Conservation (phyloP, 441 rosid genomes). For the Macaranga tanarius region DNA sequence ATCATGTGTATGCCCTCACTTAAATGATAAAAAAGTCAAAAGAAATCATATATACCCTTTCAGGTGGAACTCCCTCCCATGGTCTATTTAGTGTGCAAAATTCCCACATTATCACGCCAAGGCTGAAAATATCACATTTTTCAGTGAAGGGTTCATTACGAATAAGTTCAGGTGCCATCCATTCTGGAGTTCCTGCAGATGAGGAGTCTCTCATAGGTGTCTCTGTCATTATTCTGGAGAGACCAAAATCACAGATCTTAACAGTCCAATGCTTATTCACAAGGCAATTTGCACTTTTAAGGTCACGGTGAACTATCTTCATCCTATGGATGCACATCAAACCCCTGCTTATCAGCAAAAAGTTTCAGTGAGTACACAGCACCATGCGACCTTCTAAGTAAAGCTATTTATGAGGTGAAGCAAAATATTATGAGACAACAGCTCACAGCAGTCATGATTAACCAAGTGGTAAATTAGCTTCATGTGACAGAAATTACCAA, state of each 20-base stretch:
- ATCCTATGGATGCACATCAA: conserved; percentile 96
- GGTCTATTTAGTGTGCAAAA: conserved; percentile 81
- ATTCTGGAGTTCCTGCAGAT: conserved; percentile 95
- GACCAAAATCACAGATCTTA: conserved; percentile 93
- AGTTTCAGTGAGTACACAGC: conserved; percentile 17
- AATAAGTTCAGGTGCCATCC: conserved; percentile 99
- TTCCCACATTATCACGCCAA: conserved; percentile 98
- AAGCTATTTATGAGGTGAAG: background rate
- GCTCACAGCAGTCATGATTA: background rate
- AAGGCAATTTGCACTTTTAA: conserved; percentile 93
- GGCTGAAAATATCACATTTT: conserved; percentile 92
- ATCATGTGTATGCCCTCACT: background rate
- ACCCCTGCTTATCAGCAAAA: conserved; percentile 49
- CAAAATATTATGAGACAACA: background rate
- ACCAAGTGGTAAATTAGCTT: background rate
- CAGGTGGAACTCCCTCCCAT: conserved; percentile 93
- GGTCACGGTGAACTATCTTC: conserved; percentile 92
- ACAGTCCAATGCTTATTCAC: conserved; percentile 82
- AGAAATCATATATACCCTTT: conserved; percentile 47
- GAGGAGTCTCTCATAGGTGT: conserved; percentile 65
- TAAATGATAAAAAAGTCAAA: background rate
- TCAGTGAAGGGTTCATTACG: conserved; percentile 89
- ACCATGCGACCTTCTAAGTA: background rate
- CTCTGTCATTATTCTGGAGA: conserved; percentile 75
- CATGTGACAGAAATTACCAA: background rate